A percentile compares a stretch with the other conserved stretches of the same genome.
phyloP scores from a whole-genome alignment of 1,139 yeast genomes.

The Blastobotrys arbuscula region DNA sequence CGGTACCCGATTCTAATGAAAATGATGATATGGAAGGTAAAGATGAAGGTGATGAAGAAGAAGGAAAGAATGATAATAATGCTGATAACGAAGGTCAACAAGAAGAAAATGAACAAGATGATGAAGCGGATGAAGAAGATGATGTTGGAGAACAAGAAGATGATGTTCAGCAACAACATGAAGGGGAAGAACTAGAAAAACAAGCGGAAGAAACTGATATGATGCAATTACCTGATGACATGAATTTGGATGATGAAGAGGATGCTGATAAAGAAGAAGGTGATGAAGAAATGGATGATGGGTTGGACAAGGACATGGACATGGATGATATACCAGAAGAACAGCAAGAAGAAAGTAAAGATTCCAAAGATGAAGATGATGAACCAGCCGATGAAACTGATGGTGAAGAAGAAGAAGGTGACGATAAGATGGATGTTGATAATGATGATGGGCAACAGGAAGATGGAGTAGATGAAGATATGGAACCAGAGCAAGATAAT shows the following conservation, averaged over 20 bases:
- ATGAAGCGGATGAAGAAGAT: constrained; percentile 60
- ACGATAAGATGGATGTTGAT: constrained; percentile 32
- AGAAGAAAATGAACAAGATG: constrained; percentile 41
- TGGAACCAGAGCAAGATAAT: constrained; percentile 54
- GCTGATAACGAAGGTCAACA: constrained; percentile 34
- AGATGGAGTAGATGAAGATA: constrained; percentile 22
- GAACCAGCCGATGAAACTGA: constrained; percentile 29
- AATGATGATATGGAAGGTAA: constrained; percentile 59
- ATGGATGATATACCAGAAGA: constrained; percentile 34
- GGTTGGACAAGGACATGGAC: constrained; percentile 17
- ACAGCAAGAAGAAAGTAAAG: constrained; percentile 27
- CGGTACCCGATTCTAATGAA: constrained; percentile 54
- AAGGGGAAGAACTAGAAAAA: constrained; percentile 44
- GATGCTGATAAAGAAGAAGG: constrained; percentile 30
- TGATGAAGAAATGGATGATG: constrained; percentile 32
- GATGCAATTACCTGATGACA: constrained; percentile 35
- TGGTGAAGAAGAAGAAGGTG: constrained; percentile 32
- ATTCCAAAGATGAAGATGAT: constrained; percentile 19
- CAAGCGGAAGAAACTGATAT: constrained; percentile 35
- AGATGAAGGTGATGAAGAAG: constrained; percentile 62
- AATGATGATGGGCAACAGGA: constrained; percentile 30
- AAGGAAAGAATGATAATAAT: constrained; percentile 29
- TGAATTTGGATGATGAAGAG: constrained; percentile 34
- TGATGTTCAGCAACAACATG: constrained; percentile 73
- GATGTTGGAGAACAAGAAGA: constrained; percentile 84